Percentiles rank a stretch among this genome's conserved stretches.
These are phyloP conservation scores for Collybia nuda DNA, from an alignment of 768 basidiomycete genomes.

Conservation along the genomic window DNA sequence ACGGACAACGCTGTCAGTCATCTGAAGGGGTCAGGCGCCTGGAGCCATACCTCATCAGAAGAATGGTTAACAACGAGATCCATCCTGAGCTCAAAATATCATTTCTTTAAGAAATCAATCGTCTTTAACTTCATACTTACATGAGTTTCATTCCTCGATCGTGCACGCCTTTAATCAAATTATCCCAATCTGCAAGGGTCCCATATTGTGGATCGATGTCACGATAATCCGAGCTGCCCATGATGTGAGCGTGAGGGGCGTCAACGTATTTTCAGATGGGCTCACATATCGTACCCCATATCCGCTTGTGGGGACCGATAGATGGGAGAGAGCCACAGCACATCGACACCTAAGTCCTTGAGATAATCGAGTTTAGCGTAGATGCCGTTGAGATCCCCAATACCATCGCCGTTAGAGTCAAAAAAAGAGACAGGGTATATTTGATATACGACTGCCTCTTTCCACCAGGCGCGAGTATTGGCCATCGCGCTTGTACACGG, in stretches of 20 bases:
- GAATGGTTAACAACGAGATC: conserved; percentile 78
- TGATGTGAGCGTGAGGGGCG: background rate
- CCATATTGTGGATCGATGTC: conserved; percentile 67
- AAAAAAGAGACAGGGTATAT: conserved; percentile 72
- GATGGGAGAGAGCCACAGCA: conserved; percentile 72
- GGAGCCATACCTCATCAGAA: conserved; percentile 52
- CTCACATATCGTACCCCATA: conserved; percentile 75
- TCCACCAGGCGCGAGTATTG: conserved; percentile 47
- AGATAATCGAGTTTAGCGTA: conserved; percentile 65
- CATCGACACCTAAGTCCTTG: conserved; percentile 63
- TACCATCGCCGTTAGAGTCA: conserved; percentile 69
- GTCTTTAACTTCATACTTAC: conserved; percentile 41
- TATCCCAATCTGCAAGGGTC: conserved; percentile 60
- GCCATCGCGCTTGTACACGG: no score
- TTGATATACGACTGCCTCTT: conserved; percentile 59
- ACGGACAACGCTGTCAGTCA: background rate
- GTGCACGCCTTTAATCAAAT: conserved; percentile 51
- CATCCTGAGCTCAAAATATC: conserved; percentile 42
- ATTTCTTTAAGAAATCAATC: no score
- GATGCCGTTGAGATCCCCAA: conserved; percentile 72
- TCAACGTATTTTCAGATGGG: background rate
- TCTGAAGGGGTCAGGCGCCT: background rate
- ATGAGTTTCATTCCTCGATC: conserved; percentile 70
- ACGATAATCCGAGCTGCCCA: conserved; percentile 57
- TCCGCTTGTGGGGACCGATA: conserved; percentile 68